Conservation (phyloP, 2,329 filamentous ascomycete genomes). For the Botrytis fabae region DNA sequence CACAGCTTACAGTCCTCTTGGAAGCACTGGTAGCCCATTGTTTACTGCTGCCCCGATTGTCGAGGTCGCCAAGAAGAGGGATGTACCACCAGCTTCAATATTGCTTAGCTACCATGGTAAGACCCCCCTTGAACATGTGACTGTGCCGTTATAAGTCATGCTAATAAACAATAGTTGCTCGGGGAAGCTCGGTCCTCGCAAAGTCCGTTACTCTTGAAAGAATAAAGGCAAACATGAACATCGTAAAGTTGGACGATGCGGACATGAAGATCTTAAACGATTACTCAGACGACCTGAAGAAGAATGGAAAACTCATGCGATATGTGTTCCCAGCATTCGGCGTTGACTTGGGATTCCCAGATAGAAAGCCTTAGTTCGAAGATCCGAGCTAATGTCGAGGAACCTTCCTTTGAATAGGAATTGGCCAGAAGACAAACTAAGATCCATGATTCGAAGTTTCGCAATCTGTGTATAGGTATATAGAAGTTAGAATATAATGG, state of each 20-base stretch:
- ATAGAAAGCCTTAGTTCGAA: conserved; percentile 39
- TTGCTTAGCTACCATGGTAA: conserved; percentile 72
- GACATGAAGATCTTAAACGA: conserved; percentile 59
- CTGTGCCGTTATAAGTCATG: neutral
- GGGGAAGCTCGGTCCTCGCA: conserved; percentile 69
- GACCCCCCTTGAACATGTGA: conserved; percentile 37
- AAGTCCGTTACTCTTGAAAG: conserved; percentile 69
- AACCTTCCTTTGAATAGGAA: neutral
- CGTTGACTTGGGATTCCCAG: conserved; percentile 70
- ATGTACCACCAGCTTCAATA: conserved; percentile 60
- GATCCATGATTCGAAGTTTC: neutral
- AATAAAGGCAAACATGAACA: conserved; percentile 68
- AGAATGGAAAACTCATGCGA: conserved; percentile 55
- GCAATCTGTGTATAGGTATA: neutral
- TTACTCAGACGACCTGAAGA: conserved; percentile 52
- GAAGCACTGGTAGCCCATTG: conserved; percentile 45
- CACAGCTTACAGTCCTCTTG: conserved; percentile 52
- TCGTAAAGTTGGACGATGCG: conserved; percentile 63
- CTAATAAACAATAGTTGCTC: conserved; percentile 54
- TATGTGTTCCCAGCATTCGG: conserved; percentile 71
- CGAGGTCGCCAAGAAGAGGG: conserved; percentile 64
- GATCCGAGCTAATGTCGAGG: neutral
- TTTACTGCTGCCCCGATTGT: conserved; percentile 61
- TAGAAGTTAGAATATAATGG: conserved; percentile 2
- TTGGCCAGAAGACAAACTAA: no score